These are phyloP conservation scores for Aureobasidium subglaciale DNA, from an alignment of 2,329 filamentous ascomycete genomes.

Conservation along the genomic window DNA sequence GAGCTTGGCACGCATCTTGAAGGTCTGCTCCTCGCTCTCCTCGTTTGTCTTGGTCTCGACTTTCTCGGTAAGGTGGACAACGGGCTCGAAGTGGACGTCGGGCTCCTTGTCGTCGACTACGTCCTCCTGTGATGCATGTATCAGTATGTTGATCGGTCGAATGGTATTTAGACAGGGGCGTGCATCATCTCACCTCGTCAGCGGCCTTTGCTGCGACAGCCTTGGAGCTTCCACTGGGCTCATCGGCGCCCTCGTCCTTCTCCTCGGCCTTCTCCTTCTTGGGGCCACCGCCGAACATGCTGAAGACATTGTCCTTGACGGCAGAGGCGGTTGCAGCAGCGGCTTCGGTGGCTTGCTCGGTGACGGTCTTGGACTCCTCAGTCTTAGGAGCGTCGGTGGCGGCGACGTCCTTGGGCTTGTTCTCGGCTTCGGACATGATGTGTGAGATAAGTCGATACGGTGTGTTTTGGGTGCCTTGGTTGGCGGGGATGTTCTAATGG, in stretches of 20 bases:
- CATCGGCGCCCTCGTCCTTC: constrained; percentile 64
- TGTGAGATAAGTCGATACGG: no score
- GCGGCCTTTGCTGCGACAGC: constrained; percentile 54
- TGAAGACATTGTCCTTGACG: constrained; percentile 65
- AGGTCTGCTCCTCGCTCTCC: constrained; percentile 91
- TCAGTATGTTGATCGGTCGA: constrained; percentile 9
- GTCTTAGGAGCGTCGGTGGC: constrained; percentile 5
- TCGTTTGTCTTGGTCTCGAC: constrained; percentile 97
- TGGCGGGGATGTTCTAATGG: background rate
- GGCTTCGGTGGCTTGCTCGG: constrained; percentile 25
- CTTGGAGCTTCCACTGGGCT: constrained; percentile 76
- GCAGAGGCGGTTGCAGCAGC: constrained; percentile 32
- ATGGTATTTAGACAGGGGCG: background rate
- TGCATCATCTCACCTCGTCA: constrained; percentile 45
- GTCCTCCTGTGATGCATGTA: constrained; percentile 21
- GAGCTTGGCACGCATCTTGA: constrained; percentile 99
- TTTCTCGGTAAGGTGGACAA: constrained; percentile 92
- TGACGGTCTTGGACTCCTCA: constrained; percentile 13
- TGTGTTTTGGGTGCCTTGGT: background rate
- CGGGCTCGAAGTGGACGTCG: constrained; percentile 94
- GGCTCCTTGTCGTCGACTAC: constrained; percentile 47
- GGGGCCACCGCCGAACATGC: constrained; percentile 96
- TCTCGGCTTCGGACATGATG: constrained; percentile 15
- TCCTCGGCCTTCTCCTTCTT: constrained; percentile 95
- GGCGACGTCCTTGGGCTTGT: constrained; percentile 14